phyloP scores from a whole-genome alignment of 1,284 basidiomycete species.

The Schizopora paradoxa region DNA sequence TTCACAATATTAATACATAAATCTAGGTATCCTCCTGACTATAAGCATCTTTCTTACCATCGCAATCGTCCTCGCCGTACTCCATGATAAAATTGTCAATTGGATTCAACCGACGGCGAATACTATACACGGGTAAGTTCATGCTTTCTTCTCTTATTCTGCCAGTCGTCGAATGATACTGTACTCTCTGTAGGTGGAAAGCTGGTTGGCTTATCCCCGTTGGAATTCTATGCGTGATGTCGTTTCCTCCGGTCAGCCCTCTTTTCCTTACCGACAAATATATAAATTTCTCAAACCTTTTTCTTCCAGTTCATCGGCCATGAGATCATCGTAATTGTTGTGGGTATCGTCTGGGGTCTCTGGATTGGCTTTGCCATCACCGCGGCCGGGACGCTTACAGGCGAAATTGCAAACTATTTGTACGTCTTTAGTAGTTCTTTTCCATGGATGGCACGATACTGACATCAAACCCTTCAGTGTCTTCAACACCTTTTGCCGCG shows the following conservation, averaged over 20 bases:
- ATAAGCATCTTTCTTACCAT: conserved; percentile 30
- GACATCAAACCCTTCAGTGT: conserved; percentile 25
- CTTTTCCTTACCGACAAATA: conserved; percentile 28
- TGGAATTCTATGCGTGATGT: conserved; percentile 33
- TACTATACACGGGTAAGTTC: conserved; percentile 38
- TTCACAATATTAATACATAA: too few species aligned
- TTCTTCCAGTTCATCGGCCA: conserved; percentile 58
- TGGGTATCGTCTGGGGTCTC: conserved; percentile 69
- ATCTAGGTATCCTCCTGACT: conserved; percentile 20
- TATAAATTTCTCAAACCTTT: background rate
- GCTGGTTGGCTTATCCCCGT: conserved; percentile 47
- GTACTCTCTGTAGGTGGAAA: conserved; percentile 12
- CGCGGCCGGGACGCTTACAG: conserved; percentile 27
- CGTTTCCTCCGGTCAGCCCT: conserved; percentile 30
- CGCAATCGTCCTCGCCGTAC: conserved; percentile 49
- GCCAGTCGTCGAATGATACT: conserved; percentile 9
- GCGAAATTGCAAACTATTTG: conserved; percentile 31
- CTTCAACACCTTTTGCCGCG: conserved; percentile 40
- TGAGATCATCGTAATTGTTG: conserved; percentile 69
- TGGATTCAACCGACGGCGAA: conserved; percentile 51
- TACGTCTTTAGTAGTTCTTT: conserved; percentile 9
- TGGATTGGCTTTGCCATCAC: conserved; percentile 50
- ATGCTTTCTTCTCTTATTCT: background rate
- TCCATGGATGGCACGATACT: background rate
- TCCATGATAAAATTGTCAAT: conserved; percentile 48